Base-by-base conservation (phyloP, 2,329 filamentous ascomycete genomes). In the Knufia petricola region DNA sequence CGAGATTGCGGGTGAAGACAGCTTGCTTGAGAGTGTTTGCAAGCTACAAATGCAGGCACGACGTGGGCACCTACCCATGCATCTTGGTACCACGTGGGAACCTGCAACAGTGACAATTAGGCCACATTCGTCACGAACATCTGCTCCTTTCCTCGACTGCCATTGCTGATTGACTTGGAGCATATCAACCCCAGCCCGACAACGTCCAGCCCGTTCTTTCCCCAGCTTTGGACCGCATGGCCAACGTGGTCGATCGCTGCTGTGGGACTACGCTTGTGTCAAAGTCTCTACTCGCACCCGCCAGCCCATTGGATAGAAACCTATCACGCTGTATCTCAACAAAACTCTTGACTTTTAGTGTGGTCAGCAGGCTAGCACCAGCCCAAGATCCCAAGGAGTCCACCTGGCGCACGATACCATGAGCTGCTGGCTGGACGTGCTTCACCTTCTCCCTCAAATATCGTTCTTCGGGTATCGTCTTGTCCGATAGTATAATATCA, bases 271-370 rank as follows among this genome's bases (percentile, higher is more conserved):
- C 59, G 55, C 59, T 56, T 13, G 58, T 51, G 20, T 73, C 69
- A 10, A 60, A 49, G 38, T 72, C 69, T 45, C 66, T 64, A 50
- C 59, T 70, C n/a, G 69, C 70, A 2, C 70, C 68, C 12, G 68
- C 63, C 31, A 74, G 57, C 23, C 71, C 70, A 56, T 72, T 63
- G 39, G 70, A 67, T 31, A 82, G 61, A 55, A 81, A 84, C 37
- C 74, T 75, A 42, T 84, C 81, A 21, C 77, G 69, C 57, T 83
- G 79, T 17, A 84, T 73, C 61, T 84, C 79, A 4, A 81, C 75
- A 39, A 78, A 69, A 0, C 79, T 78, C 50, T 74, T 74, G 19
- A 82, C 70, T 45, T 77, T 76, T 55, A 82, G 63, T 52, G 73
- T 75, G 0, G 76, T 72, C 4, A 80, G 65, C 17, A 84, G 64